Evolutionary conservation across 352 stramenopile species (phyloP), one percentile per base, ranked within the genome.

Genomic region (Pythium myriotylum): DNA sequence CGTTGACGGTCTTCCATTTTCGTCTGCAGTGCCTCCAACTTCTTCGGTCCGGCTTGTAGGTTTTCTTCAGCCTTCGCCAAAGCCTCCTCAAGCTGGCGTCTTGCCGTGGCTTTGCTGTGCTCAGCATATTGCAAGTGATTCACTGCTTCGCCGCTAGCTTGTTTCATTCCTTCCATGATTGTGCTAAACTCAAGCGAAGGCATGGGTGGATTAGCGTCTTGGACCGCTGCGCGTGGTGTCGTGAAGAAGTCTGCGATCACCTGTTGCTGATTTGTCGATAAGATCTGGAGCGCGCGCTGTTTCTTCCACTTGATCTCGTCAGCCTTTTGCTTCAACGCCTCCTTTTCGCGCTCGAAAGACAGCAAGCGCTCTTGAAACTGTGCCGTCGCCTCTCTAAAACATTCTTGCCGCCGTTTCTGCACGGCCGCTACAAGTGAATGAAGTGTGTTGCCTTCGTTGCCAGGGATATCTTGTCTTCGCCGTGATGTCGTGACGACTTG

Each of bases 261-360:
- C 3, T 70, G 16, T 20, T 89, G 79, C 35, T 89, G 79, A 54
- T 85, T 84, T 7, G 70, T 70, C n/a, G 77, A 81, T 20, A 89
- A 65, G 9, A 87, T 77, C 43, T 89, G 62, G 2, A 89, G 58
- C 14, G 77, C 79, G 26, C 59, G 73, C 49, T 86, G 74, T 49
- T 82, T 84, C 1, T 59, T 72, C 13, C 59, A 59, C 12, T 68
- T 62, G 22, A 85, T 57, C 16, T 75, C 68, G 5, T 77, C 69
- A 9, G 65, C 54, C 42, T 79, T 70, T 23, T 63, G 54, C 1
- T 57, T 54, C 22, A 86, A 37, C 24, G 35, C 41, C 2, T 84
- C 62, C 23, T 74, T 73, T 42, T 88, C 77, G 0, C 43, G 54
- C 26, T 79, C 68, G 43, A 86, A 85, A 4, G 67, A 71, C 0